Evolutionary conservation across 1,284 basidiomycete species (phyloP).

Genomic region (Hymenochaete sp.): DNA sequence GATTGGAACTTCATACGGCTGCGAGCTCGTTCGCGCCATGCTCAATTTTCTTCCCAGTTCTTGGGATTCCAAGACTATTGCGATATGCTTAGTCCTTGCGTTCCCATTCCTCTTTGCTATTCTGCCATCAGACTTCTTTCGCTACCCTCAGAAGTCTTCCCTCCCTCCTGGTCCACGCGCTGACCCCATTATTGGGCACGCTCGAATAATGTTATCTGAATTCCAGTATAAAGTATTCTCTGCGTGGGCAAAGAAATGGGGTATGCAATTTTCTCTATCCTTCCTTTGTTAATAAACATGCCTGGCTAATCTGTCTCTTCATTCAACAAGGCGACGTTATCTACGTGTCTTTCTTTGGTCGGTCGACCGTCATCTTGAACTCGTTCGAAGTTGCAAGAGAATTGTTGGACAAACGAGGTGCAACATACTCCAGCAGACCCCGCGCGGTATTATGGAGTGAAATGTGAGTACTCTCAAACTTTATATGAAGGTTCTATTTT

Average conservation of each 20-base stretch:
- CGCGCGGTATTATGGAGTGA: constrained; percentile 25
- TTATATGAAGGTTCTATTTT: background rate
- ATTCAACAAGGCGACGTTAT: background rate
- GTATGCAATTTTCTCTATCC: no score
- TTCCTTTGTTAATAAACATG: no score
- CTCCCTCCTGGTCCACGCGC: constrained; percentile 28
- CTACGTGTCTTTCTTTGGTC: background rate
- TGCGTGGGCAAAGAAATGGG: constrained; percentile 26
- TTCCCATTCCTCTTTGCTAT: no score
- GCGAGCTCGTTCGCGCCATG: no score
- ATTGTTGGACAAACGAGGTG: background rate
- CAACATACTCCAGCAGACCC: background rate
- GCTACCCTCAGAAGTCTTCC: no score
- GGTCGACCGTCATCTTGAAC: constrained; percentile 1
- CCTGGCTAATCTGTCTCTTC: no score
- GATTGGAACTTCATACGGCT: no score
- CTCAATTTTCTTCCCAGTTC: no score
- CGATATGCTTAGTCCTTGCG: no score
- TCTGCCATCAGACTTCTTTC: no score
- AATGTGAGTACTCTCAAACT: background rate
- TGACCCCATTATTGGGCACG: constrained; percentile 29
- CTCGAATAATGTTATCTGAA: constrained; percentile 25
- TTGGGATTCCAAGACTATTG: no score
- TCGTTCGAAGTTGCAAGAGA: constrained; percentile 4
- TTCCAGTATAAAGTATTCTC: constrained; percentile 26